These are phyloP conservation scores for Pyrus hybrid DNA, from an alignment of 331 rosid genomes.

Conservation along the genomic window DNA sequence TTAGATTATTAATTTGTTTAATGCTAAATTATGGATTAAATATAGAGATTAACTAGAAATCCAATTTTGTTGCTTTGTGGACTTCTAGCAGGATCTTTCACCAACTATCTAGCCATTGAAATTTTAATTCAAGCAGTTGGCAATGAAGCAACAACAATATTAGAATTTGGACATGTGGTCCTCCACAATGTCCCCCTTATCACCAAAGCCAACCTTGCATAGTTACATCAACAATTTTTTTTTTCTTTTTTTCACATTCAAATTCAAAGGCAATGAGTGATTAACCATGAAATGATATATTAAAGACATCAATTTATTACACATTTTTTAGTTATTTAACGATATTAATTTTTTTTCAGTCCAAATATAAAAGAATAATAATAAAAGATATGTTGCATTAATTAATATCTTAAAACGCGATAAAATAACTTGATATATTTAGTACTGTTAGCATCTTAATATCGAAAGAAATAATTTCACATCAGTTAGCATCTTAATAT, in stretches of 20 bases:
- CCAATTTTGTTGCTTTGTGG: slow-evolving; percentile 52
- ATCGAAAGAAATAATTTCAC: too few species aligned
- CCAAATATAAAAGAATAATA: too few species aligned
- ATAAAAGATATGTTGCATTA: too few species aligned
- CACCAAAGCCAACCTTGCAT: slow-evolving; percentile 1
- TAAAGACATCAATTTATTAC: neutral
- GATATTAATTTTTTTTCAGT: neutral
- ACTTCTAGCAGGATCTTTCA: slow-evolving; percentile 53
- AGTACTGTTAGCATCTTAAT: too few species aligned
- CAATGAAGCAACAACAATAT: slow-evolving; percentile 2
- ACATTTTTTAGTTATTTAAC: neutral
- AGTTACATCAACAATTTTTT: neutral
- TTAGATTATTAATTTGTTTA: neutral
- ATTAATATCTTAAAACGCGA: too few species aligned
- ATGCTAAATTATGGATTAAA: slow-evolving; percentile 8
- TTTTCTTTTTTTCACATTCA: neutral
- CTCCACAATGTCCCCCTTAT: slow-evolving; percentile 17
- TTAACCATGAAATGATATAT: neutral
- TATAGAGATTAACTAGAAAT: neutral
- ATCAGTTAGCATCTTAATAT: too few species aligned
- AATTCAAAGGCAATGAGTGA: neutral
- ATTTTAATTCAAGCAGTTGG: slow-evolving; percentile 20
- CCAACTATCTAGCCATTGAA: slow-evolving; percentile 73
- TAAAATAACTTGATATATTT: too few species aligned
- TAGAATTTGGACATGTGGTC: slow-evolving; percentile 21